These are phyloP conservation scores for Quercus robur DNA, from an alignment of 306 rosid species.

Conservation along the genomic window DNA sequence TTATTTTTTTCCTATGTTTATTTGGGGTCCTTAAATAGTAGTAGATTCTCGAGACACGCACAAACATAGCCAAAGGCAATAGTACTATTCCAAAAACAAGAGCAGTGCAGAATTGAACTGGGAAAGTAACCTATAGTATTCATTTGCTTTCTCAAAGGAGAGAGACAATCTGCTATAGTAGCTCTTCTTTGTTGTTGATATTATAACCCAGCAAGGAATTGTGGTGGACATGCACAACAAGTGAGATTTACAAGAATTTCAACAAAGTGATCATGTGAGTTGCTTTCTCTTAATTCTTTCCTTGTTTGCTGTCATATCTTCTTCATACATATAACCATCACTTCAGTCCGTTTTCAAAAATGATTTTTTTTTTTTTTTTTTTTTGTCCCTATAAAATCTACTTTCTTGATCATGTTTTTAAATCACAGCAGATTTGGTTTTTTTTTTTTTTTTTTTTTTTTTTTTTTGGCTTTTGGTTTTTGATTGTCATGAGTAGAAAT, in stretches of 20 bases:
- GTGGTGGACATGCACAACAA: background rate
- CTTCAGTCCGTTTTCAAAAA: too few relatives aligned
- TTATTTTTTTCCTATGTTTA: too few relatives aligned
- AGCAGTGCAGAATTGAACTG: background rate
- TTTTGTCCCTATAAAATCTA: background rate
- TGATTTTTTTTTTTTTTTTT: too few relatives aligned
- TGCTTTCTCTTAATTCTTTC: background rate
- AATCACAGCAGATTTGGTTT: background rate
- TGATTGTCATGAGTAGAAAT: too few relatives aligned
- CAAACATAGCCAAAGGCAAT: background rate
- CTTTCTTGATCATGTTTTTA: background rate
- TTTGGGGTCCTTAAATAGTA: background rate
- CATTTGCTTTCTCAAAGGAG: background rate
- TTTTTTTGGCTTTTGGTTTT: background rate
- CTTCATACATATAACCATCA: background rate
- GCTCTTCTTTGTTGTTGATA: background rate
- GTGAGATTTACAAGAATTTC: background rate
- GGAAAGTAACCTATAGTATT: background rate
- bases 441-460: background rate
- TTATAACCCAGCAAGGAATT: background rate
- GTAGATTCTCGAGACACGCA: constrained; percentile 4
- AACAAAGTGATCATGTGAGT: background rate
- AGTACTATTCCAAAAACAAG: background rate
- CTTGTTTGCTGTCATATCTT: background rate
- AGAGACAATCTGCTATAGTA: background rate